Evolutionary conservation across 345 rosid species (phyloP).

Genomic region (Sisymbrium altissimum): DNA sequence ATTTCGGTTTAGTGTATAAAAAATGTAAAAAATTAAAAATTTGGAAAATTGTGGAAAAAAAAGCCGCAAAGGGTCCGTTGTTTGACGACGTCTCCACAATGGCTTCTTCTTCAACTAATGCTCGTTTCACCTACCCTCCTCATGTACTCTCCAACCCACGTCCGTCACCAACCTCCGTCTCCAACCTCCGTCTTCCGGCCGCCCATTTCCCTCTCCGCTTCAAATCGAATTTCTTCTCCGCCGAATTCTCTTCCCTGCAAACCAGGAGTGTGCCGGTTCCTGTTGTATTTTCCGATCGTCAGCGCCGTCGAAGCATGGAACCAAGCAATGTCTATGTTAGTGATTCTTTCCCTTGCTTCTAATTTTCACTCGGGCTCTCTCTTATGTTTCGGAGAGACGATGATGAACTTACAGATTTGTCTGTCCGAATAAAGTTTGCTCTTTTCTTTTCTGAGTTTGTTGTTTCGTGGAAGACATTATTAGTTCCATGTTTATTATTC

Average conservation of each 20-base stretch:
- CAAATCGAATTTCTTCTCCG: background rate
- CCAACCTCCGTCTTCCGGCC: slow-evolving; percentile 10
- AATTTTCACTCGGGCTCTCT: background rate
- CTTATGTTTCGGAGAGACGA: no score
- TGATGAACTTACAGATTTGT: background rate
- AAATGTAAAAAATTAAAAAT: no score
- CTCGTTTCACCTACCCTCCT: slow-evolving; percentile 34
- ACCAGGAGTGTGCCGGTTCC: background rate
- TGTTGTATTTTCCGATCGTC: slow-evolving; percentile 14
- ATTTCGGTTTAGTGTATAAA: background rate
- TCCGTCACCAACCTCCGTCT: slow-evolving; percentile 28
- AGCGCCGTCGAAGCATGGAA: slow-evolving; percentile 9
- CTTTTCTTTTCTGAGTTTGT: background rate
- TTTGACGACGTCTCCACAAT: background rate
- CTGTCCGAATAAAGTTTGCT: background rate
- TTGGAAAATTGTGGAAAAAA: no score
- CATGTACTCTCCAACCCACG: slow-evolving; percentile 8
- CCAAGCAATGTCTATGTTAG: slow-evolving; percentile 30
- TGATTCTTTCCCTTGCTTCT: background rate
- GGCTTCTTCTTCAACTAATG: slow-evolving; percentile 23
- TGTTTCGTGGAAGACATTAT: background rate
- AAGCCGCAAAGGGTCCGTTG: background rate
- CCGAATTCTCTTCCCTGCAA: background rate
- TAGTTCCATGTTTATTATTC: background rate
- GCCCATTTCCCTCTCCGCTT: background rate